Evolutionary conservation across 768 basidiomycete species (phyloP).

Genomic region (Dendrothele bispora): DNA sequence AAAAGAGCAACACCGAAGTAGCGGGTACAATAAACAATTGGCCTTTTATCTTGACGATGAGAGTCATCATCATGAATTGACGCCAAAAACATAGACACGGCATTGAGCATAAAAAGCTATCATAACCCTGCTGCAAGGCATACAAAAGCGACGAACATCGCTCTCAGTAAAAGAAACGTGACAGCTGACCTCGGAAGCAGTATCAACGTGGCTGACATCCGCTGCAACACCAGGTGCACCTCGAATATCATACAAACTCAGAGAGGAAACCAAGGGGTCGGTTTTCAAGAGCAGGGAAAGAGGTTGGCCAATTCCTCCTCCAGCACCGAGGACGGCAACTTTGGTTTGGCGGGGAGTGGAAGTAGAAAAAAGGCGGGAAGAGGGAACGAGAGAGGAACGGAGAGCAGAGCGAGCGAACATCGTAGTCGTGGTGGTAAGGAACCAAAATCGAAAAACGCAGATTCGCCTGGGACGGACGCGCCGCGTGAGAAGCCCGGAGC

Average conservation of each 20-base stretch:
- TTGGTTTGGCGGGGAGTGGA: slow-evolving; percentile 72
- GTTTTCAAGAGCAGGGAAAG: slow-evolving; percentile 91
- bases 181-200: slow-evolving; percentile 65
- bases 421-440: slow-evolving; percentile 17
- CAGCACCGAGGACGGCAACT: slow-evolving; percentile 96
- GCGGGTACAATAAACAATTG: too few species aligned
- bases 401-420: slow-evolving; percentile 71
- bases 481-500: too few species aligned
- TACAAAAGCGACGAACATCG: too few species aligned
- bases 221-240: slow-evolving; percentile 97
- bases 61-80: neutral
- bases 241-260: slow-evolving; percentile 93
- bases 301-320: slow-evolving; percentile 98
- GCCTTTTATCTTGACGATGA: too few species aligned
- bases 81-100: slow-evolving; percentile 18
- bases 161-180: too few species aligned
- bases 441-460: slow-evolving; percentile 1
- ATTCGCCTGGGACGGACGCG: too few species aligned
- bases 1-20: too few species aligned
- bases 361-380: slow-evolving; percentile 74
- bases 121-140: too few species aligned
- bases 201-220: slow-evolving; percentile 94
- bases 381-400: slow-evolving; percentile 53
- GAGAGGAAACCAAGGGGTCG: slow-evolving; percentile 83
- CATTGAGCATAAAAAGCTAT: too few species aligned